These are phyloP conservation scores for Tetracentron sinense DNA, from an alignment of 164 flowering plant species.

Conservation along the genomic window DNA sequence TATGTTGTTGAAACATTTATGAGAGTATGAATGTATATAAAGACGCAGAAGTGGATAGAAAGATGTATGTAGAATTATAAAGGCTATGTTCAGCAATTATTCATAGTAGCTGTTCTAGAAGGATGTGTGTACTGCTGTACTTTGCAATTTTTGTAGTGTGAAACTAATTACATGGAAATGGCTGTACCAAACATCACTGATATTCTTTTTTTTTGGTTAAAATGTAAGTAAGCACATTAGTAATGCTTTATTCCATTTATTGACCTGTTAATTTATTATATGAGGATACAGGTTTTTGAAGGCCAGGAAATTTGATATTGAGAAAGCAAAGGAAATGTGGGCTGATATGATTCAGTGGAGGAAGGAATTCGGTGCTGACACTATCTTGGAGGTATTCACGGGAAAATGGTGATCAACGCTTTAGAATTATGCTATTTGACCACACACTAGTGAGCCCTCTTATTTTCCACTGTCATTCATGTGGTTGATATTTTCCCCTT, in stretches of 20 bases:
- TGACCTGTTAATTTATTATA: not conserved
- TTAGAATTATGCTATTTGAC: not conserved
- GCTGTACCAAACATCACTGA: not conserved
- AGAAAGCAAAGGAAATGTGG: constrained; percentile 96
- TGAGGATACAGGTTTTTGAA: constrained; percentile 57
- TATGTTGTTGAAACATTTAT: no score
- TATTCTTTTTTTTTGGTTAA: not conserved
- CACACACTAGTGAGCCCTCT: not conserved
- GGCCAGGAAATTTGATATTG: constrained; percentile 87
- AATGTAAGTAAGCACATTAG: not conserved
- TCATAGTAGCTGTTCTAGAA: no score
- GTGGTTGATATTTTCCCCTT: constrained; percentile 5
- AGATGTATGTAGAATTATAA: no score
- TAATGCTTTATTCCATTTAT: not conserved
- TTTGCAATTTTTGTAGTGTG: no score
- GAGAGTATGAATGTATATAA: no score
- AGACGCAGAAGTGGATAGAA: no score
- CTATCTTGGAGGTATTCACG: constrained; percentile 62
- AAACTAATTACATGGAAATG: no score
- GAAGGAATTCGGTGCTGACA: constrained; percentile 78
- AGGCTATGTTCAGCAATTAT: no score
- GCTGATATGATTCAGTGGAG: constrained; percentile 88
- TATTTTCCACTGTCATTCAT: not conserved
- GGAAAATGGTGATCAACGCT: not conserved
- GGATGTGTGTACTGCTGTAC: no score